These are phyloP conservation scores for Neofusicoccum laricinum DNA, from an alignment of 2,329 filamentous ascomycete species.

Conservation along the genomic window DNA sequence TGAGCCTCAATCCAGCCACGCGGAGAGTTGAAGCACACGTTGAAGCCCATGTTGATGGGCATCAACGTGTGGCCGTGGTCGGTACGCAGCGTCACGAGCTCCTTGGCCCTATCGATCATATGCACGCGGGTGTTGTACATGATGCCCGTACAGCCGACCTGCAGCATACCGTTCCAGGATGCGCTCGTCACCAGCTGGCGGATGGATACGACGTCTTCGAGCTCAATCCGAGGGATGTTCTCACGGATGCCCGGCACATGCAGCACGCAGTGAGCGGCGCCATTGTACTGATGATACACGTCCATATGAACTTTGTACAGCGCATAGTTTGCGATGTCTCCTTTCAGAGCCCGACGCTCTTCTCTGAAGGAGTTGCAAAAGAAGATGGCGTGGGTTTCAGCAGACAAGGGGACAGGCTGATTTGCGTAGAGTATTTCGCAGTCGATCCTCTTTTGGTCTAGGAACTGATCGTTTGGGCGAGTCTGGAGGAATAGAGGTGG, in stretches of 20 bases:
- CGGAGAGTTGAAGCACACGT: not conserved
- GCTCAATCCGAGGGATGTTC: slow-evolving; percentile 29
- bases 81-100: not conserved
- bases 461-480: not conserved
- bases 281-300: not conserved
- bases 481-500: slow-evolving; percentile 22
- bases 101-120: not conserved
- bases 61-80: not conserved
- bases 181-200: slow-evolving; percentile 23
- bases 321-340: slow-evolving; percentile 23
- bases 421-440: not conserved
- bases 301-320: slow-evolving; percentile 23
- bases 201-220: slow-evolving; percentile 32
- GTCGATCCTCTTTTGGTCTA: not conserved
- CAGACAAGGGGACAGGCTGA: not conserved
- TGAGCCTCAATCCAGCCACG: not conserved
- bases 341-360: slow-evolving; percentile 19
- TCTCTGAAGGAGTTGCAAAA: slow-evolving; percentile 17
- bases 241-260: slow-evolving; percentile 31
- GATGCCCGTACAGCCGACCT: not conserved
- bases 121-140: not conserved
- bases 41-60: not conserved
- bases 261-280: slow-evolving; percentile 9
- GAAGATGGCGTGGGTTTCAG: slow-evolving; percentile 21
- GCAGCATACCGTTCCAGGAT: not conserved